Base-by-base conservation (phyloP, 2,329 filamentous ascomycete species). In the Trichoderma brevicompactum region DNA sequence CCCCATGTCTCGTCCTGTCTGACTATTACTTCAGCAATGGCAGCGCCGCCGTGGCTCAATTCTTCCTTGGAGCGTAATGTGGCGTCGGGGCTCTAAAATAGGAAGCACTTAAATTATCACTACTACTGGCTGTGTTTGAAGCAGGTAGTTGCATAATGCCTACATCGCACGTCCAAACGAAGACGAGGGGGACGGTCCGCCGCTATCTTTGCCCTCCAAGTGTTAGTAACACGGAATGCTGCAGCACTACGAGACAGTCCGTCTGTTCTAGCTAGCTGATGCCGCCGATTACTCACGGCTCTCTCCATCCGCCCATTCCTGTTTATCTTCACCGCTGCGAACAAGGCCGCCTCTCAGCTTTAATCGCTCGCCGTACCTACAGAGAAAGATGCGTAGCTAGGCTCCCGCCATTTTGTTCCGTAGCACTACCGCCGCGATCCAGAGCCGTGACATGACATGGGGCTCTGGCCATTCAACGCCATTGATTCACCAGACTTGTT, bases 191-290 rank as follows among this genome's bases (percentile, higher is more conserved):
- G 40, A 44, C 40, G 59, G 49, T 38, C 49, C 59, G 59, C 38
- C 48, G 48, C 49, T 53, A 32, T 62, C 49, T 62, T 54, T 46
- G 28, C 59, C 49, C 38, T 54, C 59, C 59, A 62, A 32, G 46
- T 44, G 12, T 44, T 62, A 62, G 59, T 36, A 44, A 38, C 59
- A 23, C 59, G 59, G 59, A 63, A 63, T 46, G 59, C 59, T 38
- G 59, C 59, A 63, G 48, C 59, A 63, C 48, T 63, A 62, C 59
- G 28, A 54, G 36, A 34, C 28, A 54, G 12, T 23, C 59, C 59
- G 48, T 41, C 38, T 12, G 48, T 36, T 36, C 10, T 60, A 50
- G 56, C 59, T 62, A n/a, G 48, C 55, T 59, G 48, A 41, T 59
- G 43, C 41, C 32, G 12, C 44, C 13, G 40, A 53, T 46, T 53